Percentiles rank a stretch among this genome's conserved stretches.
These are phyloP conservation scores for Aegilops speltoides DNA, from an alignment of 176 grass and related monocot species.

Conservation along the genomic window DNA sequence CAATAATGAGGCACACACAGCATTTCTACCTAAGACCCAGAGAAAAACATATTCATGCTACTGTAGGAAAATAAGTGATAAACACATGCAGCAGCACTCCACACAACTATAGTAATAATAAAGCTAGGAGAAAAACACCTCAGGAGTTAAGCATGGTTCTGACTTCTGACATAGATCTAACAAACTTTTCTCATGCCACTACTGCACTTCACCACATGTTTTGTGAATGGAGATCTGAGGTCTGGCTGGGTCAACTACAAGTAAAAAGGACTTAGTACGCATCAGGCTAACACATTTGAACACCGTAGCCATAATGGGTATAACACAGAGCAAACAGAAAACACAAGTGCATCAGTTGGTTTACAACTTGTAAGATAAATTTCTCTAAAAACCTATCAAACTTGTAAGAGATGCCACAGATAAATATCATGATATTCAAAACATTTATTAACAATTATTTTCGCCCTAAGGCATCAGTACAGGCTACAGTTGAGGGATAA, in stretches of 20 bases:
- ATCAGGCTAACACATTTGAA: neutral
- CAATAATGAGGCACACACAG: neutral
- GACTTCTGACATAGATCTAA: neutral
- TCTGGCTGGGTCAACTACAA: neutral
- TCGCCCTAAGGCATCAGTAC: too few relatives aligned
- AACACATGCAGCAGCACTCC: neutral
- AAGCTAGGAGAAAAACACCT: neutral
- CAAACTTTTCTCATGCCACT: neutral
- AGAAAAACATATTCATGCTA: neutral
- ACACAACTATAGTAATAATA: neutral
- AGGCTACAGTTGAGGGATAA: too few relatives aligned
- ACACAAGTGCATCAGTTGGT: neutral
- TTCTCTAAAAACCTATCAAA: too few relatives aligned
- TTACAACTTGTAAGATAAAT: neutral
- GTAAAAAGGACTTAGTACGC: neutral
- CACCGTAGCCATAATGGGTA: neutral
- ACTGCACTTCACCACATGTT: neutral
- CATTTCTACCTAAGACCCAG: neutral
- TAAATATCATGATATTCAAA: too few relatives aligned
- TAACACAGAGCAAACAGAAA: neutral
- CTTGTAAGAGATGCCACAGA: too few relatives aligned
- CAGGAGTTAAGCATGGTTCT: neutral
- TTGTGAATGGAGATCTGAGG: neutral
- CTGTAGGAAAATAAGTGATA: neutral
- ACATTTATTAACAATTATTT: too few relatives aligned